Conservation (phyloP, 2,329 filamentous ascomycete genomes). For the Diaporthe australafricana region DNA sequence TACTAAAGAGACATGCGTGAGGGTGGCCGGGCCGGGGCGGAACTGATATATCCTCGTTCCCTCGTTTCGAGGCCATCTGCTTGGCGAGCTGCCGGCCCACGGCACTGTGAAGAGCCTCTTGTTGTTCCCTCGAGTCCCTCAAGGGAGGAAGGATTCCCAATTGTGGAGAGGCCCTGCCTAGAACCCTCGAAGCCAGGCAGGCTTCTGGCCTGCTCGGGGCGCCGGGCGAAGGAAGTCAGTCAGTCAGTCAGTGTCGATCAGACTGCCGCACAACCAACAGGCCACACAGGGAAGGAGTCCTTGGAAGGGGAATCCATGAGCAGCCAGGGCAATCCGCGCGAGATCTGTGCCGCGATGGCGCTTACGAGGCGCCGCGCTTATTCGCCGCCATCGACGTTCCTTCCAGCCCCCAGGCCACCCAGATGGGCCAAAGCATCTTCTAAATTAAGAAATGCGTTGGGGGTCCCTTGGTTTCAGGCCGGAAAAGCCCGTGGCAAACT, state of each 20-base stretch:
- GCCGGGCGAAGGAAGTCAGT: not conserved
- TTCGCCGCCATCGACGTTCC: conserved; percentile 28
- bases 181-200: not conserved
- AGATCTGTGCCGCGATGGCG: conserved; percentile 27
- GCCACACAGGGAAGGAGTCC: not conserved
- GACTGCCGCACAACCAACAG: not conserved
- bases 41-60: conserved; percentile 24
- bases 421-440: conserved; percentile 3
- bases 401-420: conserved; percentile 25
- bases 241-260: not conserved
- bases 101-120: not conserved
- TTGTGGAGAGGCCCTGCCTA: conserved; percentile 25
- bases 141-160: not conserved
- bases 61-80: conserved; percentile 1
- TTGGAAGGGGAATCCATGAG: conserved; percentile 17
- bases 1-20: conserved; percentile 14
- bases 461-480: conserved; percentile 19
- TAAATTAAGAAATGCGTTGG: conserved; percentile 26
- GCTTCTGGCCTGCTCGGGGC: not conserved
- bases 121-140: not conserved
- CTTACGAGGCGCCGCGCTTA: conserved; percentile 22
- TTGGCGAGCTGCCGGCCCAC: conserved; percentile 12
- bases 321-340: conserved; percentile 11
- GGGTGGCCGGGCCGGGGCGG: conserved; percentile 32
- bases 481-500: not conserved